Evolutionary conservation across 2,329 filamentous ascomycete genomes (phyloP).

Genomic region (Ascosphaera apis): DNA sequence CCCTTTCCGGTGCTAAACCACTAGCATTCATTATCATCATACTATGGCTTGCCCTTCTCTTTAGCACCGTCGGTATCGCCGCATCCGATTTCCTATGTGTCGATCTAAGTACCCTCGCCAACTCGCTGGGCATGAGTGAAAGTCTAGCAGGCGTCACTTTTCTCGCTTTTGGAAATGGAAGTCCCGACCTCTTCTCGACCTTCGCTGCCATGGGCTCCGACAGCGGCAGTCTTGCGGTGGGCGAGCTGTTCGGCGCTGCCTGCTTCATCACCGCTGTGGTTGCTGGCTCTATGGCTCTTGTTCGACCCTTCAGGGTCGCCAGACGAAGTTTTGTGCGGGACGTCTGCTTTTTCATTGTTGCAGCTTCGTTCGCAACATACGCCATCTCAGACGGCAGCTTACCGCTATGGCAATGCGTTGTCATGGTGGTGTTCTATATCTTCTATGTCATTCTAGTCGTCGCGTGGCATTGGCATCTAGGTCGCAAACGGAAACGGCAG

Average conservation of each 20-base stretch:
- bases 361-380: constrained; percentile 65
- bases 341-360: constrained; percentile 73
- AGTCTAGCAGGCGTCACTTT: constrained; percentile 93
- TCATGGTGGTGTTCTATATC: constrained; percentile 77
- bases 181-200: constrained; percentile 93
- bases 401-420: constrained; percentile 66
- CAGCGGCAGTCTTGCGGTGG: constrained; percentile 88
- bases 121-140: constrained; percentile 76
- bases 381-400: constrained; percentile 71
- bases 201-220: constrained; percentile 96
- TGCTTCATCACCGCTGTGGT: constrained; percentile 94
- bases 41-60: constrained; percentile 68
- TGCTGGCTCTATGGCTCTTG: constrained; percentile 87
- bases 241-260: constrained; percentile 83
- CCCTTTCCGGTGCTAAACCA: constrained; percentile 41
- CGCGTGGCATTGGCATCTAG: constrained; percentile 71
- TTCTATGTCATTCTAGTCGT: constrained; percentile 82
- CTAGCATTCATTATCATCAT: constrained; percentile 60
- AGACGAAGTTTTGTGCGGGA: constrained; percentile 78
- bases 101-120: constrained; percentile 82
- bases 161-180: constrained; percentile 89
- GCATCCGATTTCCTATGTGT: constrained; percentile 97
- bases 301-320: constrained; percentile 82
- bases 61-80: constrained; percentile 91
- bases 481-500: constrained; percentile 35